Evolutionary conservation across 768 basidiomycete species (phyloP).

Genomic region (Russula virescens): DNA sequence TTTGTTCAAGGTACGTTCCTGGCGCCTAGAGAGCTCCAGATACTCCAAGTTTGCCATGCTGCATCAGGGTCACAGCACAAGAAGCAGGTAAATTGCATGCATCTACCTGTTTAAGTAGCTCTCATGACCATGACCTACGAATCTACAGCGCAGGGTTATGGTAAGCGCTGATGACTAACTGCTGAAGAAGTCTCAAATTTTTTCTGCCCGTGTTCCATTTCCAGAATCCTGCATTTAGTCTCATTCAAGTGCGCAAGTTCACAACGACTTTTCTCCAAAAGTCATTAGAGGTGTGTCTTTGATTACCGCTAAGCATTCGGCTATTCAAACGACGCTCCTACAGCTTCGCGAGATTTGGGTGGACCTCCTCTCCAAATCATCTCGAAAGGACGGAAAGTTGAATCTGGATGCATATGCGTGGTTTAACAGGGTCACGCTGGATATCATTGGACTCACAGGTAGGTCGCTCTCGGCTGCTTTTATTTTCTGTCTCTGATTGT

Average conservation of each 20-base stretch:
- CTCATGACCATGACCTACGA: background rate
- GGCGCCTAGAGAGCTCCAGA: too few species aligned
- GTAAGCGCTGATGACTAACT: background rate
- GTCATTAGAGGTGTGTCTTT: conserved; percentile 24
- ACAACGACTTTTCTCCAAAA: conserved; percentile 25
- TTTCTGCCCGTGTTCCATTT: background rate
- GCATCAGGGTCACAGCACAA: conserved; percentile 14
- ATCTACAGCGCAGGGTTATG: conserved; percentile 14
- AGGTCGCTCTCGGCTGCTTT: background rate
- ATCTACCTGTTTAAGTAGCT: background rate
- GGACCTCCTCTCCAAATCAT: conserved; percentile 13
- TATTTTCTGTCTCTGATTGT: background rate
- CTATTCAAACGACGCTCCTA: too few species aligned
- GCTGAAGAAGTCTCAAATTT: background rate
- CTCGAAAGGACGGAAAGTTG: conserved; percentile 12
- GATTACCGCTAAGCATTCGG: background rate
- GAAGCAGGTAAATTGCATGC: conserved; percentile 3
- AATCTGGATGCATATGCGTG: conserved; percentile 21
- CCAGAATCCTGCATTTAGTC: conserved; percentile 28
- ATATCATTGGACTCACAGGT: conserved; percentile 29
- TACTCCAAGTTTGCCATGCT: background rate
- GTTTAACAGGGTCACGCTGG: conserved; percentile 26
- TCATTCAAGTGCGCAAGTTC: conserved; percentile 26
- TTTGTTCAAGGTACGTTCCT: conserved; percentile 14
- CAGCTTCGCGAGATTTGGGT: conserved; percentile 32